A percentile compares a stretch with the other conserved stretches of the same genome.
These are phyloP conservation scores for Chlamydomonas incerta DNA, from an alignment of 139 green algal genomes.

Conservation along the genomic window DNA sequence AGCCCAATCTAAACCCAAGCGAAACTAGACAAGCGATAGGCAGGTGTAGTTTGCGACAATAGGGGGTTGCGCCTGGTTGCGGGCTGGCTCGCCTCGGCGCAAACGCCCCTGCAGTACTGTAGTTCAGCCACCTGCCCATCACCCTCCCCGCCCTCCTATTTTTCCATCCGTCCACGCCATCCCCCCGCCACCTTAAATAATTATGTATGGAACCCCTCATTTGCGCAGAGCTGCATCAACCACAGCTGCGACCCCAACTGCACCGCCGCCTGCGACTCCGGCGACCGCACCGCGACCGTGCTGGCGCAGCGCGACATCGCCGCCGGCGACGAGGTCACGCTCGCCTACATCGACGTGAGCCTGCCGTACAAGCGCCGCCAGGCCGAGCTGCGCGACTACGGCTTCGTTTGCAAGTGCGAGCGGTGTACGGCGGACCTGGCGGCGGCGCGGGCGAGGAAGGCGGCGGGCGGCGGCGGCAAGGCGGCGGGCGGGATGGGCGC, in stretches of 20 bases:
- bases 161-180: too few species aligned
- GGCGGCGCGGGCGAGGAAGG: not conserved
- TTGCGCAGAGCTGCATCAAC: constrained; percentile 89
- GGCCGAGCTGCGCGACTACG: constrained; percentile 81
- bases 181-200: too few species aligned
- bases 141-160: too few species aligned
- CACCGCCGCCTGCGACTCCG: constrained; percentile 47
- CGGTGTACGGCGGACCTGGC: constrained; percentile 41
- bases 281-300: constrained; percentile 59
- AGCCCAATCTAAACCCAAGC: too few species aligned
- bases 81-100: too few species aligned
- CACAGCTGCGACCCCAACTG: constrained; percentile 90
- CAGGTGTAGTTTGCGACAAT: too few species aligned
- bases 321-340: constrained; percentile 78
- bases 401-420: constrained; percentile 82
- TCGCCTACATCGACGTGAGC: constrained; percentile 82
- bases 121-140: too few species aligned
- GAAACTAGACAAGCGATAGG: too few species aligned
- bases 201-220: too few species aligned
- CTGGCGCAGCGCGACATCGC: constrained; percentile 62
- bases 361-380: constrained; percentile 47
- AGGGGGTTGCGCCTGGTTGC: too few species aligned
- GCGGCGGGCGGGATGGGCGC: not conserved
- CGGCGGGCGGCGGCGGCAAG: not conserved
- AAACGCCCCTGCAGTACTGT: too few species aligned